phyloP scores from a whole-genome alignment of 805 yeast species.

The Starmerella roubikii region DNA sequence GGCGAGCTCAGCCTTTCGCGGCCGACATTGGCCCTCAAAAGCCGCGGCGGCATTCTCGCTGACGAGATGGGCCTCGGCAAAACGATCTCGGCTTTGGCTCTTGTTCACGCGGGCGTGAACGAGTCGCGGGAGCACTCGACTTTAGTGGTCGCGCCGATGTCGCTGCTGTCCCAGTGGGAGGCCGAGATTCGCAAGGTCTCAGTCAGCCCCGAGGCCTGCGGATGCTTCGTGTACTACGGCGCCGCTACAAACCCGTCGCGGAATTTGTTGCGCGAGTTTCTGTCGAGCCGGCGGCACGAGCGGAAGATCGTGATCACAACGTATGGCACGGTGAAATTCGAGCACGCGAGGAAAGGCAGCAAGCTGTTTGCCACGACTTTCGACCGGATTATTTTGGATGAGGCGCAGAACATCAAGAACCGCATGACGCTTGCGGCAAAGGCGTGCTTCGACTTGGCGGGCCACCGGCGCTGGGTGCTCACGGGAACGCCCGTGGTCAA shows the following conservation, averaged over 20 bases:
- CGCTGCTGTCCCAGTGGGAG: slow-evolving; percentile 83
- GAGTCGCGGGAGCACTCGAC: slow-evolving; percentile 31
- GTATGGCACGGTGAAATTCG: slow-evolving; percentile 74
- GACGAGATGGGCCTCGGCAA: slow-evolving; percentile 97
- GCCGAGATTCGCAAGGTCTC: slow-evolving; percentile 52
- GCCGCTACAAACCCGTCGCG: slow-evolving; percentile 27
- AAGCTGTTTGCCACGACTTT: slow-evolving; percentile 53
- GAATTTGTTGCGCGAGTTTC: slow-evolving; percentile 26
- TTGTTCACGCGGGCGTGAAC: slow-evolving; percentile 42
- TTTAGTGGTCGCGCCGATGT: slow-evolving; percentile 77
- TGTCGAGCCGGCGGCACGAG: slow-evolving; percentile 32
- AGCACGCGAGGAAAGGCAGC: slow-evolving; percentile 38
- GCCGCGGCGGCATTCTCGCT: slow-evolving; percentile 78
- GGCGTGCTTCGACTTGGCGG: slow-evolving; percentile 53
- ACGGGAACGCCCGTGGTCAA: slow-evolving; percentile 93
- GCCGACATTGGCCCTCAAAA: slow-evolving; percentile 48
- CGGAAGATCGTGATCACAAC: slow-evolving; percentile 71
- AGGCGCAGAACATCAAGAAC: slow-evolving; percentile 81
- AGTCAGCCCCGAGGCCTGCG: slow-evolving; percentile 15
- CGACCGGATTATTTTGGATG: slow-evolving; percentile 70
- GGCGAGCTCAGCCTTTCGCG: slow-evolving; percentile 62
- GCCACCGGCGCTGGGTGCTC: slow-evolving; percentile 64
- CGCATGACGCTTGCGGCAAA: slow-evolving; percentile 65
- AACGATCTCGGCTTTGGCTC: slow-evolving; percentile 68
- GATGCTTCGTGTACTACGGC: slow-evolving; percentile 56